Percentiles rank a stretch among this genome's conserved stretches.
phyloP scores from a whole-genome alignment of 2,329 filamentous ascomycete genomes.

The Stylonectria norvegica region DNA sequence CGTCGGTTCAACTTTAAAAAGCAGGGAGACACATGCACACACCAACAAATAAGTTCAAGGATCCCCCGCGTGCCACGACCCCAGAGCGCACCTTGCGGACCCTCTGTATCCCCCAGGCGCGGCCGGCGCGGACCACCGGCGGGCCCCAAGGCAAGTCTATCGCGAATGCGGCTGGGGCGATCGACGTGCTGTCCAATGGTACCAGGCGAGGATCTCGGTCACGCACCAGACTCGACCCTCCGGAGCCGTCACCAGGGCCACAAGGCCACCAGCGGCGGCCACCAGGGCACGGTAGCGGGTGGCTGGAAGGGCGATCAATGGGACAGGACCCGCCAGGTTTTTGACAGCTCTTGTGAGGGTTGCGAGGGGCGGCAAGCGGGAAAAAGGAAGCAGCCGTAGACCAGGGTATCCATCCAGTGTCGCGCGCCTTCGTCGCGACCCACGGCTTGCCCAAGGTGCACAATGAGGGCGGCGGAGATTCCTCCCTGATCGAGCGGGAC shows the following conservation, averaged over 20 bases:
- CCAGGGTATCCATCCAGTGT: no score
- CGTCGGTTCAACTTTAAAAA: conserved; percentile 2
- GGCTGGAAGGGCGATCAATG: not conserved
- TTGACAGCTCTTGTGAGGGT: not conserved
- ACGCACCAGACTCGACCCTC: conserved; percentile 9
- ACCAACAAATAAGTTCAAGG: no score
- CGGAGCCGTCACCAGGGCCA: no score
- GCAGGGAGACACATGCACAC: no score
- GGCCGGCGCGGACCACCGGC: conserved; percentile 10
- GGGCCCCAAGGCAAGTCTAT: conserved; percentile 7
- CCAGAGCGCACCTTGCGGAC: no score
- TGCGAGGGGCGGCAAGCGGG: not conserved
- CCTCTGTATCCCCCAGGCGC: no score
- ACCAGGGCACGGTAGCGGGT: not conserved
- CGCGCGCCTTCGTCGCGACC: no score
- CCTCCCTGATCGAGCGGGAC: no score
- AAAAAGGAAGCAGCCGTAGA: not conserved
- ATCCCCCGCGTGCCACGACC: conserved; percentile 9
- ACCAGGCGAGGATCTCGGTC: not conserved
- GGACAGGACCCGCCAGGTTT: not conserved
- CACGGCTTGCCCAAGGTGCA: no score
- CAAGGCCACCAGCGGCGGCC: no score
- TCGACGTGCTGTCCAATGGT: conserved; percentile 6
- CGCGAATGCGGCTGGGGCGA: conserved; percentile 8
- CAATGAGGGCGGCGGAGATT: no score